Evolutionary conservation across 306 rosid species (phyloP).

Genomic region (Vigna hirtella): DNA sequence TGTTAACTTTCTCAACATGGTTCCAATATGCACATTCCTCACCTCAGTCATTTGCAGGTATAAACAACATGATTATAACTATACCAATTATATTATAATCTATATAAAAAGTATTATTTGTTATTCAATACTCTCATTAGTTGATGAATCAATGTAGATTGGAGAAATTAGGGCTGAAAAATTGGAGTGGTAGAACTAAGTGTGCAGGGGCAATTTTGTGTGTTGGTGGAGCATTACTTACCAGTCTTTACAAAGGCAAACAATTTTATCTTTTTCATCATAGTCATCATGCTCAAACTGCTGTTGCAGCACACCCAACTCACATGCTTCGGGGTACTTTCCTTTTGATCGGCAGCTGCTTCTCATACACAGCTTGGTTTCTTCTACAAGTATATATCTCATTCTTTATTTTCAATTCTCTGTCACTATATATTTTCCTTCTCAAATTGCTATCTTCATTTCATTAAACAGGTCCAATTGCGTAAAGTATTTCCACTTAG

Average conservation of each 20-base stretch:
- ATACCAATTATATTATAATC: too few species aligned
- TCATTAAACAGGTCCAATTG: slow-evolving; percentile 56
- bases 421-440: background rate
- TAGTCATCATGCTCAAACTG: background rate
- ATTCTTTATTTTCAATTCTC: too few species aligned
- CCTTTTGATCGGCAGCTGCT: slow-evolving; percentile 57
- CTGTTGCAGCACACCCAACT: slow-evolving; percentile 6
- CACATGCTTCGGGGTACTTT: slow-evolving; percentile 64
- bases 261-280: slow-evolving; percentile 54
- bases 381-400: slow-evolving; percentile 57
- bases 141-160: slow-evolving; percentile 42
- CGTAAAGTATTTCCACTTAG: slow-evolving; percentile 57
- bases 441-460: background rate
- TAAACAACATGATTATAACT: too few species aligned
- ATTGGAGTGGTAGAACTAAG: slow-evolving; percentile 55
- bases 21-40: slow-evolving; percentile 66
- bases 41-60: slow-evolving; percentile 56
- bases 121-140: background rate
- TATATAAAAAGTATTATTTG: too few species aligned
- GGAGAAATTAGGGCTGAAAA: slow-evolving; percentile 49
- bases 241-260: slow-evolving; percentile 56
- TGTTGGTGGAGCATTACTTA: slow-evolving; percentile 63
- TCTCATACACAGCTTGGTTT: slow-evolving; percentile 61
- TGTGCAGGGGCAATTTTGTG: slow-evolving; percentile 58
- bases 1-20: slow-evolving; percentile 63